Evolutionary conservation across 2,329 filamentous ascomycete species (phyloP).

Genomic region (Cercospora zeina): DNA sequence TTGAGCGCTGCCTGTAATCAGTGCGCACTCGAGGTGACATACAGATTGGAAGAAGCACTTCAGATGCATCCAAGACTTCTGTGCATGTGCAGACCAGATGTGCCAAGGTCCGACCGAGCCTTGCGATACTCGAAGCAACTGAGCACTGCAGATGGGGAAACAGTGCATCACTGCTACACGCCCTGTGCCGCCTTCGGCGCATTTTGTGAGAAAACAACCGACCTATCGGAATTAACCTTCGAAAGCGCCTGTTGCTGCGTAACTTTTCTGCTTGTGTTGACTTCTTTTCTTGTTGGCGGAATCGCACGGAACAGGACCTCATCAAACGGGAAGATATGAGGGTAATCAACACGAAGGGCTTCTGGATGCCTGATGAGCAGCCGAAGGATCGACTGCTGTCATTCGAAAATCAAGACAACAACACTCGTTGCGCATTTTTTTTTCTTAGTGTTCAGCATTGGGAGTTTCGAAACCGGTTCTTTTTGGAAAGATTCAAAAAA

Average conservation of each 20-base stretch:
- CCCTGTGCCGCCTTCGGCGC: not conserved
- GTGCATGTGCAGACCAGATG: too few relatives aligned
- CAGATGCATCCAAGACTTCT: too few relatives aligned
- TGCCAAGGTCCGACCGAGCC: not conserved
- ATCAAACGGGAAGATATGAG: not conserved
- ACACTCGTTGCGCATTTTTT: not conserved
- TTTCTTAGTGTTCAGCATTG: not conserved
- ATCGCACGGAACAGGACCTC: not conserved
- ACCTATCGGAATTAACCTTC: not conserved
- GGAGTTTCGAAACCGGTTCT: not conserved
- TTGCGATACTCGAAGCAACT: not conserved
- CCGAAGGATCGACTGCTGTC: not conserved
- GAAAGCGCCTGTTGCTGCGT: not conserved
- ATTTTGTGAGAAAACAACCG: not conserved
- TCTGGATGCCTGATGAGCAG: not conserved
- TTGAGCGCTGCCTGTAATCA: too few relatives aligned
- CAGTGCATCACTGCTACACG: not conserved
- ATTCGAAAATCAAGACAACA: not conserved
- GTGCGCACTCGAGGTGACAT: too few relatives aligned
- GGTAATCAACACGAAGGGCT: not conserved
- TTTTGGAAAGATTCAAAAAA: not conserved
- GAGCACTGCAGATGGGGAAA: not conserved
- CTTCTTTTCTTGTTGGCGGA: not conserved
- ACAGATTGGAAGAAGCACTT: too few relatives aligned
- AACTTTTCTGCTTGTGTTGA: not conserved